Percentiles rank a stretch among this genome's conserved stretches.
Evolutionary conservation across 2,329 filamentous ascomycete species (phyloP).

Genomic region (Elsinoe ampelina): DNA sequence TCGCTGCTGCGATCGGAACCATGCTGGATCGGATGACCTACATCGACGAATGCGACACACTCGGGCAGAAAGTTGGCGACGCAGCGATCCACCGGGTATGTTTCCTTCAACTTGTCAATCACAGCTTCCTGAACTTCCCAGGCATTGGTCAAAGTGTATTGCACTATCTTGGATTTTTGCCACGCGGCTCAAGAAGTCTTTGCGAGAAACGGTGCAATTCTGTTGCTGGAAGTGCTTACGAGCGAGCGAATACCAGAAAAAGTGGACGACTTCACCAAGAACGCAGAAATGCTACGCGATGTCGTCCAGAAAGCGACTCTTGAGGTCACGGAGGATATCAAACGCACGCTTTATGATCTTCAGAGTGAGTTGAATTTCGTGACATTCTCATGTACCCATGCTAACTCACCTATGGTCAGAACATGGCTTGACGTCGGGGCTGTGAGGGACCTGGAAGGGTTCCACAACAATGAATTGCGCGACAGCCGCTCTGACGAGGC

Average conservation of each 20-base stretch:
- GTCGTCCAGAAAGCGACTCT: background rate
- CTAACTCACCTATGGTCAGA: background rate
- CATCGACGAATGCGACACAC: conserved; percentile 8
- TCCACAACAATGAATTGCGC: background rate
- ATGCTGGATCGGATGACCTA: conserved; percentile 5
- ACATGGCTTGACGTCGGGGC: background rate
- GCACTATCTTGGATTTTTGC: background rate
- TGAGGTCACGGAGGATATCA: background rate
- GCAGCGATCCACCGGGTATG: background rate
- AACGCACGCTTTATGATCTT: background rate
- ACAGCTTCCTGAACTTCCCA: background rate
- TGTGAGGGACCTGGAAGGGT: background rate
- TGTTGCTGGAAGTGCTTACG: background rate
- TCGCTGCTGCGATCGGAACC: background rate
- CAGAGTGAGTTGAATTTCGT: background rate
- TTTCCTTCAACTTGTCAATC: background rate
- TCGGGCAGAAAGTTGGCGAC: background rate
- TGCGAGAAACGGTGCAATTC: background rate
- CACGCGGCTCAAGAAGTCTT: background rate
- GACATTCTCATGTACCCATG: background rate
- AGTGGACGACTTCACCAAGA: background rate
- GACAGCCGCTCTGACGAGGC: background rate
- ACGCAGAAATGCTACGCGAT: background rate
- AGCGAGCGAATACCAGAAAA: background rate
- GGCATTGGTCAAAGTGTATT: conserved; percentile 3